Evolutionary conservation across 1,284 basidiomycete species (phyloP), one percentile per base, ranked within the genome.

Genomic region (Bondarzewia mesenterica): DNA sequence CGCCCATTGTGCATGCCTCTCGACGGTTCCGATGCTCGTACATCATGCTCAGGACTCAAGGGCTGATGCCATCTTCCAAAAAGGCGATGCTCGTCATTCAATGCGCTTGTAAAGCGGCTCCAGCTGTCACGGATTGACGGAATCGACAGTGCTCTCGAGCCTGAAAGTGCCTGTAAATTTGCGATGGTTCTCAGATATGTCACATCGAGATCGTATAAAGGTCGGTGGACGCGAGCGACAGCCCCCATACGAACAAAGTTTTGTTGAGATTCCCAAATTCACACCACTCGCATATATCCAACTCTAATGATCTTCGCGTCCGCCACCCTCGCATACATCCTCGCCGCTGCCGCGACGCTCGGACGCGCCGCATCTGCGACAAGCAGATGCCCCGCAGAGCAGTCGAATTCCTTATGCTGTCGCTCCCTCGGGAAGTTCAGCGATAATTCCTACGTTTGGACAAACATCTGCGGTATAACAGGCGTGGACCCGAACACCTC

Each of bases 371-470:
- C 38, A 10, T 22, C 21, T 40, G 10, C 38, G 38, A 18, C 38
- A 18, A 22, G 10, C 38, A 40, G 16, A 6, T 54, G 53, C 32
- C 29, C 45, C 18, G 18, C 37, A 3, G 20, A 39, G 18, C 45
- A 48, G 29, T 43, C 53, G 2, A 38, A 44, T 16, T 43, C 46
- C 22, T 26, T 54, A 3, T 54, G 53, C 50, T 54, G 53, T 27
- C 26, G 46, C 20, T 38, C 48, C 4, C 42, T 54, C 14, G 53
- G 41, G 5, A 45, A 44, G 10, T 54, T 47, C 36, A 43, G 39
- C 42, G 26, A 44, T 27, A 54, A 54, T 45, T 44, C 48, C 3
- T 49, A 39, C 14, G 51, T 54, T 1, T 54, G 53, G 53, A 44
- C 23, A 7, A 45, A 42, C 38, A 47, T 54, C 5, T 54, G 53